A percentile compares a stretch with the other conserved stretches of the same genome.
Conservation (phyloP, 2,329 filamentous ascomycete genomes). For the Paraconiothyrium sp. region DNA sequence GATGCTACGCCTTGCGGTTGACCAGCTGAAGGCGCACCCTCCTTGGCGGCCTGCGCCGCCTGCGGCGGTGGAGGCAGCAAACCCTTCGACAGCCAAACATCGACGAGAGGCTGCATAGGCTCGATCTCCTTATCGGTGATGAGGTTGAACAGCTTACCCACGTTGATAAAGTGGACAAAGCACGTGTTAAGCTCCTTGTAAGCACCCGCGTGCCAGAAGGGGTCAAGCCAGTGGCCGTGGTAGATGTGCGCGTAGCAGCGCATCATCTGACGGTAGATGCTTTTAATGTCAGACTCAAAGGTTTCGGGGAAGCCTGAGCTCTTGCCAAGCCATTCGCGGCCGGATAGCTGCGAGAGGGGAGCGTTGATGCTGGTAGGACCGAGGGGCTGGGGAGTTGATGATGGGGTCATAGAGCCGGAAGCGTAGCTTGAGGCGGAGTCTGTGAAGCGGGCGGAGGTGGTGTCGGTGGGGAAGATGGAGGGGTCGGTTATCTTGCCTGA, state of each 20-base stretch:
- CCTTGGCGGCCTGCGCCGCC: conserved; percentile 26
- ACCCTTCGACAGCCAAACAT: conserved; percentile 89
- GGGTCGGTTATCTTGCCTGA: conserved; percentile 93
- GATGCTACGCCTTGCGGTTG: conserved; percentile 30
- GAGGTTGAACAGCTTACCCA: conserved; percentile 79
- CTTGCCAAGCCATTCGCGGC: conserved; percentile 86
- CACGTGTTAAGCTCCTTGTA: conserved; percentile 64
- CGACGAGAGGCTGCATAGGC: conserved; percentile 94
- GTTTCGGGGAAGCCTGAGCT: conserved; percentile 73
- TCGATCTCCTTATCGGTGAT: conserved; percentile 90
- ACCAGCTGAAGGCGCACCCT: conserved; percentile 26
- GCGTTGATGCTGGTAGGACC: conserved; percentile 58
- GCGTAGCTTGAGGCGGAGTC: conserved; percentile 62
- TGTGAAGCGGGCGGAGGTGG: conserved; percentile 72
- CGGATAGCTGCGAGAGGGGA: conserved; percentile 70
- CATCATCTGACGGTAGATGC: conserved; percentile 65
- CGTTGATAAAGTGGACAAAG: conserved; percentile 64
- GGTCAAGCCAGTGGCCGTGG: conserved; percentile 61
- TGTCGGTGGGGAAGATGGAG: conserved; percentile 88
- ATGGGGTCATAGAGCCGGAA: conserved; percentile 61
- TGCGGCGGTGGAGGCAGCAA: conserved; percentile 70
- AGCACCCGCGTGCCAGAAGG: conserved; percentile 59
- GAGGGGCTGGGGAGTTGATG: conserved; percentile 55
- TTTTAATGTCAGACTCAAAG: conserved; percentile 79
- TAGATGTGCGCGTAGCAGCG: conserved; percentile 64